Evolutionary conservation across 352 stramenopile species (phyloP).

Genomic region (Pythium chondricola): DNA sequence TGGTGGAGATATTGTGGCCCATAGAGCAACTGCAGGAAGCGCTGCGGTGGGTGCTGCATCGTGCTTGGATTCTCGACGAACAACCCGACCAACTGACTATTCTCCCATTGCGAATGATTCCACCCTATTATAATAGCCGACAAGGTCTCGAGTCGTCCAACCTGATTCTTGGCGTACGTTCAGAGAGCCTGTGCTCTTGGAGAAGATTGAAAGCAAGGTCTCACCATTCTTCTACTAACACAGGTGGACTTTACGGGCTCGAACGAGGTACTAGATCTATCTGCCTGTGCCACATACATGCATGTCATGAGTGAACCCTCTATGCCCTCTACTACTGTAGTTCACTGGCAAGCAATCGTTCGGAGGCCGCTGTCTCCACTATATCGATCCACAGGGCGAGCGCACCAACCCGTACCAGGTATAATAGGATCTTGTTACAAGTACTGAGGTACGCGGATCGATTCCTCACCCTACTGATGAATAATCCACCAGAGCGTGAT

Average conservation of each 20-base stretch:
- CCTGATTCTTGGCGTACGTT: slow-evolving; percentile 59
- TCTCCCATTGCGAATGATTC: no score
- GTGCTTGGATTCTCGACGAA: no score
- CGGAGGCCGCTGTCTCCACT: slow-evolving; percentile 51
- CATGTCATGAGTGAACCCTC: not conserved
- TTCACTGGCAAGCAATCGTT: slow-evolving; percentile 68
- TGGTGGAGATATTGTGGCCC: not conserved
- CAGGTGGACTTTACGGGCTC: slow-evolving; percentile 77
- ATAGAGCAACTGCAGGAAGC: slow-evolving; percentile 60
- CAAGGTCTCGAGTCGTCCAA: slow-evolving; percentile 60
- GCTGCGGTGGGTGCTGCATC: slow-evolving; percentile 31
- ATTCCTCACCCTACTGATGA: no score
- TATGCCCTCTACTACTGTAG: slow-evolving; percentile 18
- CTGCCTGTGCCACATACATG: not conserved
- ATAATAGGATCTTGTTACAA: not conserved
- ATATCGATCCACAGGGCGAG: slow-evolving; percentile 43
- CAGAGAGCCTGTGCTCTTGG: no score
- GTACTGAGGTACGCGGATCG: not conserved
- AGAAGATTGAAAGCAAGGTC: no score
- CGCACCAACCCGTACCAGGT: slow-evolving; percentile 65
- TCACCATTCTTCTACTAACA: no score
- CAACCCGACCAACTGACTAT: no score
- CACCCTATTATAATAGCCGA: slow-evolving; percentile 24
- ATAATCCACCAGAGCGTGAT: slow-evolving; percentile 38
- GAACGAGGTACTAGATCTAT: slow-evolving; percentile 38